These are phyloP conservation scores for Pseudocercospora vitis DNA, from an alignment of 2,329 filamentous ascomycete species.

Conservation along the genomic window DNA sequence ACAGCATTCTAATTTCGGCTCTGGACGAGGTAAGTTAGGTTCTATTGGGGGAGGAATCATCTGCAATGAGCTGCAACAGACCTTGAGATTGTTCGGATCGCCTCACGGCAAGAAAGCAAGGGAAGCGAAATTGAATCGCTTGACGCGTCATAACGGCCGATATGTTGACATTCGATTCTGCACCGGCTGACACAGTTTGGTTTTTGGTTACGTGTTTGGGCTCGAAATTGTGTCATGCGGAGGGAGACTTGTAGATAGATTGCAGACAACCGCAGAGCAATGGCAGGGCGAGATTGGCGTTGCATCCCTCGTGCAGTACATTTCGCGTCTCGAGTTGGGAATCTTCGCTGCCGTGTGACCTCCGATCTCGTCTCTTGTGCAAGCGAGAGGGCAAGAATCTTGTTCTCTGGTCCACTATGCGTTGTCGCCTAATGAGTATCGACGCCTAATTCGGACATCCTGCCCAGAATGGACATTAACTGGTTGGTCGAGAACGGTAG, in stretches of 20 bases:
- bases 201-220: too few species aligned
- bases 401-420: too few species aligned
- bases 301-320: too few species aligned
- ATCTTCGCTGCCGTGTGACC: not conserved
- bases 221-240: too few species aligned
- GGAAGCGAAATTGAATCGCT: not conserved
- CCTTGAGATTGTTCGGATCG: not conserved
- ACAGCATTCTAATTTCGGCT: not conserved
- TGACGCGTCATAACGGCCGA: constrained; percentile 10
- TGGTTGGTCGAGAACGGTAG: not conserved
- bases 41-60: too few species aligned
- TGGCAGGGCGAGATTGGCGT: not conserved
- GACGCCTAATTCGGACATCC: not conserved
- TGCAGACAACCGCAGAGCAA: not conserved
- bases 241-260: not conserved
- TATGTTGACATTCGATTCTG: too few species aligned
- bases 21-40: not conserved
- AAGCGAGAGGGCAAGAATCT: not conserved
- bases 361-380: not conserved
- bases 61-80: too few species aligned
- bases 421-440: too few species aligned
- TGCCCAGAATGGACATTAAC: not conserved
- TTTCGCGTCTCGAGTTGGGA: not conserved
- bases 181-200: too few species aligned
- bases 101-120: constrained; percentile 17